phyloP scores from a whole-genome alignment of 225 moss, liverwort and hornwort species.

The Physcomitrellopsis africana region DNA sequence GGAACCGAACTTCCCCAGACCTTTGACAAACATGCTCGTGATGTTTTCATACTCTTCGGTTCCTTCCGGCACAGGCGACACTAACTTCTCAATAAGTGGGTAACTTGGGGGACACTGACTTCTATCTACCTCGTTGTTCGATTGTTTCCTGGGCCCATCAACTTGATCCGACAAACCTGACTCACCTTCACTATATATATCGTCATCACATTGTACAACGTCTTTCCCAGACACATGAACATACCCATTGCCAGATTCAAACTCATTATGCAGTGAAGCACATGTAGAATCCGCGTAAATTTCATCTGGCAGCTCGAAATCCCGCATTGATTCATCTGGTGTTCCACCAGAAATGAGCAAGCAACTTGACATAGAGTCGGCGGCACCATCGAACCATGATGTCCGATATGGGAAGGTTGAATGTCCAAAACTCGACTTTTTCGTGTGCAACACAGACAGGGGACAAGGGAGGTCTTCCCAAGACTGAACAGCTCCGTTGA shows the following conservation, averaged over 20 bases:
- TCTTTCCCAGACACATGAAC: conserved; percentile 10
- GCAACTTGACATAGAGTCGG: conserved; percentile 29
- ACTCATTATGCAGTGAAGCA: conserved; percentile 18
- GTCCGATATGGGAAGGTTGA: conserved; percentile 14
- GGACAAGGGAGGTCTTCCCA: conserved; percentile 22
- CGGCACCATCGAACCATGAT: conserved; percentile 36
- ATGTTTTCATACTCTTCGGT: conserved; percentile 48
- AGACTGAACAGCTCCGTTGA: conserved; percentile 27
- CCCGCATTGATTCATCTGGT: conserved; percentile 10
- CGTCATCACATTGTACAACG: conserved; percentile 7
- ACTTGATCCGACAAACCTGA: neutral
- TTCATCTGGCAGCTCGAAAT: conserved; percentile 14
- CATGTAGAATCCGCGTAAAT: neutral
- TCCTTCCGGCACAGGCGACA: conserved; percentile 31
- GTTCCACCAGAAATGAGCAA: conserved; percentile 11
- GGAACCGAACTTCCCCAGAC: conserved; percentile 38
- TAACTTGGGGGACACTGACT: conserved; percentile 30
- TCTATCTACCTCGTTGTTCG: neutral
- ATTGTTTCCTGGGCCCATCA: neutral
- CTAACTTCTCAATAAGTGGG: conserved; percentile 43
- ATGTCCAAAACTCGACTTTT: conserved; percentile 2
- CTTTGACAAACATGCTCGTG: conserved; percentile 46
- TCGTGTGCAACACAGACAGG: neutral
- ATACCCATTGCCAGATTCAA: conserved; percentile 12
- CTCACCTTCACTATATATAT: conserved; percentile 19